Conservation (phyloP, 306 rosid genomes). For the Glycine tomentella region DNA sequence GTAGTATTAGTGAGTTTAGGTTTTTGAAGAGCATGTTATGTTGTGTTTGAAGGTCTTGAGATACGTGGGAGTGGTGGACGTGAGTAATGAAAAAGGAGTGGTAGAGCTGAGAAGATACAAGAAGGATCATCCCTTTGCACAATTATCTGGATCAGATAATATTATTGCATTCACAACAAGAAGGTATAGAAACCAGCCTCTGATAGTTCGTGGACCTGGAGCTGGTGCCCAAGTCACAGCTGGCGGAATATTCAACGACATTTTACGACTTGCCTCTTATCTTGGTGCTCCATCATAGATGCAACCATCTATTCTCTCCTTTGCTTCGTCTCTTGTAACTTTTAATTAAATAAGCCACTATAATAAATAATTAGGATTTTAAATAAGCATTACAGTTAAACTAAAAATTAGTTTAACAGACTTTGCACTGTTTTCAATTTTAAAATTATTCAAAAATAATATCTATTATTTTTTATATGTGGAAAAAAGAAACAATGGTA, state of each 20-base stretch:
- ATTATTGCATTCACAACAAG: slow-evolving; percentile 79
- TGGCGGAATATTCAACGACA: slow-evolving; percentile 82
- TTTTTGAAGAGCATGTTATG: slow-evolving; percentile 31
- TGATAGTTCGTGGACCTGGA: slow-evolving; percentile 88
- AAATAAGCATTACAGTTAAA: background rate
- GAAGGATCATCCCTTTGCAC: slow-evolving; percentile 84
- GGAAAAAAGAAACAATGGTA: no score
- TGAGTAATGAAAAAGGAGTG: slow-evolving; percentile 59
- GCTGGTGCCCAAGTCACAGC: slow-evolving; percentile 93
- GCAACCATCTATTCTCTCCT: background rate
- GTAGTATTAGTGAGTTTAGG: background rate
- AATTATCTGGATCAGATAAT: slow-evolving; percentile 79
- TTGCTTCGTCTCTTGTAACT: background rate
- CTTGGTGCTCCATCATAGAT: slow-evolving; percentile 84
- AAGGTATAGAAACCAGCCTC: slow-evolving; percentile 75
- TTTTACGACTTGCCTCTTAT: slow-evolving; percentile 81
- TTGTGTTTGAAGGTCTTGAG: slow-evolving; percentile 77
- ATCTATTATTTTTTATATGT: no score
- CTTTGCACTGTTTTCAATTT: background rate
- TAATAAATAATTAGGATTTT: slow-evolving; percentile 14
- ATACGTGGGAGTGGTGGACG: slow-evolving; percentile 81
- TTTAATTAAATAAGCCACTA: background rate
- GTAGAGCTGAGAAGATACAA: slow-evolving; percentile 74
- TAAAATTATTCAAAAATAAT: no score
- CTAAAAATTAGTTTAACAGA: background rate